Percentiles rank a stretch among this genome's conserved stretches.
These are phyloP conservation scores for Heimioporus sp. DNA, from an alignment of 768 basidiomycete species.

Conservation along the genomic window DNA sequence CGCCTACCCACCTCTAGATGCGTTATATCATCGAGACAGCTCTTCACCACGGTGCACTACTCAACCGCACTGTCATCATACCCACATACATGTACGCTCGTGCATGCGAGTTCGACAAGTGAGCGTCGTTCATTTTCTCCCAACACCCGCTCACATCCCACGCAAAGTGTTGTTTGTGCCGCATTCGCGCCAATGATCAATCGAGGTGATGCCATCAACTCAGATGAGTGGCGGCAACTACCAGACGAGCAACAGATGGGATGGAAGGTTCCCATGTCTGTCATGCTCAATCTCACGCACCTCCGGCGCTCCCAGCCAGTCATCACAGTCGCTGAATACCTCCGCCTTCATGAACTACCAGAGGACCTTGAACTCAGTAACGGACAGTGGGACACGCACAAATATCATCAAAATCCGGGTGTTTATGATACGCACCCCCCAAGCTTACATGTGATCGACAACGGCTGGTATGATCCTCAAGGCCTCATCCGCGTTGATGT, in stretches of 20 bases:
- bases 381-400: slow-evolving; percentile 38
- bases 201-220: slow-evolving; percentile 41
- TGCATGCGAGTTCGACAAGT: slow-evolving; percentile 36
- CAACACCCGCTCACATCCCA: neutral
- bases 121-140: neutral
- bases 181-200: slow-evolving; percentile 45
- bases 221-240: slow-evolving; percentile 40
- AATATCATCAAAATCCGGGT: slow-evolving; percentile 32
- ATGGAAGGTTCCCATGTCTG: slow-evolving; percentile 34
- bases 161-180: slow-evolving; percentile 34
- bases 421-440: slow-evolving; percentile 25
- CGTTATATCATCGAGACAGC: slow-evolving; percentile 49
- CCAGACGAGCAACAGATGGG: slow-evolving; percentile 37
- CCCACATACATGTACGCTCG: slow-evolving; percentile 48
- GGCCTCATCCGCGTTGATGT: slow-evolving; percentile 37
- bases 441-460: slow-evolving; percentile 35
- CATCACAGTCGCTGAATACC: slow-evolving; percentile 42
- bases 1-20: slow-evolving; percentile 30
- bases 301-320: slow-evolving; percentile 38
- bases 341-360: slow-evolving; percentile 38
- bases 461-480: slow-evolving; percentile 40
- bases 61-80: slow-evolving; percentile 43
- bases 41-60: slow-evolving; percentile 40
- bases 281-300: slow-evolving; percentile 43
- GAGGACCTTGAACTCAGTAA: slow-evolving; percentile 34